A percentile compares a stretch with the other conserved stretches of the same genome.
These are phyloP conservation scores for Sporothrix schenckii DNA, from an alignment of 2,329 filamentous ascomycete species.

Conservation along the genomic window DNA sequence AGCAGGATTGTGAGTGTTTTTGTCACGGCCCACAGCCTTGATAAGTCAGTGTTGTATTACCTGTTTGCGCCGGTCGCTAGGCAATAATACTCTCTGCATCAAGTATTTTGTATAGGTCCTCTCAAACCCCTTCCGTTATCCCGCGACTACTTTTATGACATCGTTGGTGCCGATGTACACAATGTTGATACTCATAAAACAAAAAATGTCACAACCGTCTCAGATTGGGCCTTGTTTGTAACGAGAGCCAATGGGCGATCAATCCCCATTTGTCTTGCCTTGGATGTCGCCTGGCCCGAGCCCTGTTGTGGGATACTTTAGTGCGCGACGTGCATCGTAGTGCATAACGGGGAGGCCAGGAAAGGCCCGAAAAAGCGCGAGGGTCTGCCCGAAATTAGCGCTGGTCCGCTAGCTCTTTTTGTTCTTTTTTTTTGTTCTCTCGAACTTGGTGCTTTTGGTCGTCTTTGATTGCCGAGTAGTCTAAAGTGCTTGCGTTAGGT, in stretches of 20 bases:
- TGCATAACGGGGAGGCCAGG: conserved; percentile 23
- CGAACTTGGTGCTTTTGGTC: neutral
- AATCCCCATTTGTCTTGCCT: conserved; percentile 6
- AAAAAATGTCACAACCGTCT: neutral
- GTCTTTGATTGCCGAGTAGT: neutral
- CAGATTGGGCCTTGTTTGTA: neutral
- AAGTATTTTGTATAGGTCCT: conserved; percentile 13
- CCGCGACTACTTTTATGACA: neutral
- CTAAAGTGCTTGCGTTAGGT: conserved; percentile 22
- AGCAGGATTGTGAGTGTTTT: neutral
- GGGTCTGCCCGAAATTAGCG: conserved; percentile 17
- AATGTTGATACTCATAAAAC: neutral
- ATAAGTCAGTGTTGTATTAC: neutral
- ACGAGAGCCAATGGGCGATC: conserved; percentile 1
- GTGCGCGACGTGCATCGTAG: conserved; percentile 1
- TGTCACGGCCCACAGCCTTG: neutral
- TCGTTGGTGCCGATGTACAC: neutral
- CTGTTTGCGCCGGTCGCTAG: neutral
- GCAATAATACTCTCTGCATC: conserved; percentile 6
- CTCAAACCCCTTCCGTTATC: conserved; percentile 13
- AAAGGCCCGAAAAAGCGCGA: conserved; percentile 28
- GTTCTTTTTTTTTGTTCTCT: neutral
- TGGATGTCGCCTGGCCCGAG: neutral
- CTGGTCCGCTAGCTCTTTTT: neutral
- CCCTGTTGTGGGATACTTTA: conserved; percentile 11